phyloP scores from a whole-genome alignment of 2,329 filamentous ascomycete genomes.

The Pezicula neosporulosa region DNA sequence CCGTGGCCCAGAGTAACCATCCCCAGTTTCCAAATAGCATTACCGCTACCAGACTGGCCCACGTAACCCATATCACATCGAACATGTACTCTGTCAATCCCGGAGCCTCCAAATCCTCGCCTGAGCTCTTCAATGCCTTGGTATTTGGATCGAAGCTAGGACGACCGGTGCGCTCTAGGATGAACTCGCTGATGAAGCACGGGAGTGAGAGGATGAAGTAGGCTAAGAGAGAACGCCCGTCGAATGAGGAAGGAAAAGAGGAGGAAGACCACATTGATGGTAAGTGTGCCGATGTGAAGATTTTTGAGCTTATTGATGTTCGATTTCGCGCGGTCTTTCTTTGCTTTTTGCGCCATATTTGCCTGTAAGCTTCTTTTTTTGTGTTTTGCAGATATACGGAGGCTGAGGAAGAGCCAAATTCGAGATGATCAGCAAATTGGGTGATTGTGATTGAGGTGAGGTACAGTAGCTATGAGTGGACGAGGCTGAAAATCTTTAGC shows the following conservation, averaged over 20 bases:
- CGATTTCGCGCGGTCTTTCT: conserved; percentile 62
- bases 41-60: conserved; percentile 70
- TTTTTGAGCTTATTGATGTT: conserved; percentile 76
- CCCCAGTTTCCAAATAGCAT: conserved; percentile 78
- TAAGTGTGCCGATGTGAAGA: conserved; percentile 73
- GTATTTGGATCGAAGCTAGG: conserved; percentile 62
- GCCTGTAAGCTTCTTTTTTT: not conserved
- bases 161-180: conserved; percentile 80
- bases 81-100: conserved; percentile 98
- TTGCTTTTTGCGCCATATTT: conserved; percentile 31
- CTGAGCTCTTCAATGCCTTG: conserved; percentile 59
- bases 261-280: conserved; percentile 72
- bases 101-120: conserved; percentile 82
- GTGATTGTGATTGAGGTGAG: not conserved
- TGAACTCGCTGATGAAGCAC: conserved; percentile 74
- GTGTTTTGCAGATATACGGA: too few relatives aligned
- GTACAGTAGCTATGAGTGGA: too few relatives aligned
- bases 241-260: conserved; percentile 61
- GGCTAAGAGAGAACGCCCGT: conserved; percentile 57
- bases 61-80: conserved; percentile 94
- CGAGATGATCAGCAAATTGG: too few relatives aligned
- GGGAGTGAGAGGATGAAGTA: conserved; percentile 75
- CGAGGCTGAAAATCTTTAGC: conserved; percentile 15
- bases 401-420: too few relatives aligned
- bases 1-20: conserved; percentile 56